Conservation (phyloP, 192 early-diverging fungal genomes). For the Podila epigama region DNA sequence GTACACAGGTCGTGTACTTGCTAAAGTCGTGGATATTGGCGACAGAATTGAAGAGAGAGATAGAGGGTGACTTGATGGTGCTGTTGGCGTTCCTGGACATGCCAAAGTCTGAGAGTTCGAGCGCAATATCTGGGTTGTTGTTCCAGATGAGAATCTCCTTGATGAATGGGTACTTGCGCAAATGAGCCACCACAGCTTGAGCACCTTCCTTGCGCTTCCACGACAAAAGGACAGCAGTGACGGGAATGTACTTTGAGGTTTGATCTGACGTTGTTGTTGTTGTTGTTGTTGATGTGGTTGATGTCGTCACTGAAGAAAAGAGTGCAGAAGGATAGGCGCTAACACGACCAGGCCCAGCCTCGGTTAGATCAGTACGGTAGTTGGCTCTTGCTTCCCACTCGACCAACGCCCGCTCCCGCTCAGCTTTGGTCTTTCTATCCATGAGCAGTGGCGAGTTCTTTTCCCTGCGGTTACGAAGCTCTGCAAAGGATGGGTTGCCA, state of each 20-base stretch:
- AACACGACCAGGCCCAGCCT: slow-evolving; percentile 19
- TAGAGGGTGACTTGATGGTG: slow-evolving; percentile 1
- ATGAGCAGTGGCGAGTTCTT: neutral
- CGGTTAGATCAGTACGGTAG: slow-evolving; percentile 36
- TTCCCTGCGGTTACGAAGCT: neutral
- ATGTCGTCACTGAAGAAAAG: no score
- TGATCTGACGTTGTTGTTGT: neutral
- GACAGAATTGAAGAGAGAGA: slow-evolving; percentile 55
- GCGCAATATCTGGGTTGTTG: slow-evolving; percentile 37
- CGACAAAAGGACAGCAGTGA: slow-evolving; percentile 56
- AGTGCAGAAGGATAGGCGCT: slow-evolving; percentile 24
- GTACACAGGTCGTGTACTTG: slow-evolving; percentile 60
- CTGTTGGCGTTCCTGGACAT: neutral
- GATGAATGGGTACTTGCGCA: slow-evolving; percentile 57
- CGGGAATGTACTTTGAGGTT: slow-evolving; percentile 39
- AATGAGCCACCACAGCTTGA: slow-evolving; percentile 50
- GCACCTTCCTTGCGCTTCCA: slow-evolving; percentile 52
- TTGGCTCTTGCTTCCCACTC: slow-evolving; percentile 45
- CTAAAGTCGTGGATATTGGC: slow-evolving; percentile 60
- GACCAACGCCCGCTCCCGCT: slow-evolving; percentile 26
- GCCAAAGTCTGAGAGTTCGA: slow-evolving; percentile 22
- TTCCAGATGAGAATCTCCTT: slow-evolving; percentile 61
- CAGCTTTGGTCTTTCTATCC: slow-evolving; percentile 18
- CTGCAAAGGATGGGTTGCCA: neutral
- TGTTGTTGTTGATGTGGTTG: neutral